These are phyloP conservation scores for Wallacemonas sp. DNA, from an alignment of 208 protist genomes.

Conservation along the genomic window DNA sequence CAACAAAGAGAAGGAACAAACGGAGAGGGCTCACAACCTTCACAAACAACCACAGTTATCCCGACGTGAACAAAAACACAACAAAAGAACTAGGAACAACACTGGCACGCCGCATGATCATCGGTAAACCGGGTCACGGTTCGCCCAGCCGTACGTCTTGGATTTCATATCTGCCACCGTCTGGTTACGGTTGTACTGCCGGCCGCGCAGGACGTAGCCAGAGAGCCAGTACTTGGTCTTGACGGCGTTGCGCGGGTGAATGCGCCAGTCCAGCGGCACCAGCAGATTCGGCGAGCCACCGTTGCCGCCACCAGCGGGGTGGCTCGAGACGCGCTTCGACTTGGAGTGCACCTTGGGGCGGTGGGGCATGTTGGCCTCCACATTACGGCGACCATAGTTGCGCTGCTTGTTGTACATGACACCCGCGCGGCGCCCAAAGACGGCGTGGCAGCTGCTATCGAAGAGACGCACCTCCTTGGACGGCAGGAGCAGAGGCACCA, in stretches of 20 bases:
- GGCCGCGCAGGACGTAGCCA: slow-evolving; percentile 87
- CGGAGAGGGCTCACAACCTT: no score
- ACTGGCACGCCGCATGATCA: slow-evolving; percentile 18
- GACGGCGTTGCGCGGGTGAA: slow-evolving; percentile 86
- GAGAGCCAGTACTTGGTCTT: slow-evolving; percentile 94
- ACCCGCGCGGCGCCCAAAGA: slow-evolving; percentile 86
- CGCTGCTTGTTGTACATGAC: slow-evolving; percentile 90
- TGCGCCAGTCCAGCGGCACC: slow-evolving; percentile 90
- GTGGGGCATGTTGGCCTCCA: slow-evolving; percentile 84
- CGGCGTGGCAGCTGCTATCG: slow-evolving; percentile 82
- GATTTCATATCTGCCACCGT: slow-evolving; percentile 89
- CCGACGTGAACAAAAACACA: not conserved
- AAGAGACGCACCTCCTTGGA: slow-evolving; percentile 93
- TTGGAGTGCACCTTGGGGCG: slow-evolving; percentile 85
- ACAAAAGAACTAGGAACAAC: not conserved
- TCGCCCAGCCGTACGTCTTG: slow-evolving; percentile 92
- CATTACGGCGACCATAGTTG: slow-evolving; percentile 69
- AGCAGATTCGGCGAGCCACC: slow-evolving; percentile 82
- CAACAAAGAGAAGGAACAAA: no score
- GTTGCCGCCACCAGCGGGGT: slow-evolving; percentile 90
- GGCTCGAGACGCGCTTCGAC: slow-evolving; percentile 83
- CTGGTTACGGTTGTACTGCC: slow-evolving; percentile 86
- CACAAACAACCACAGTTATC: no score
- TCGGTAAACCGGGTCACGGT: slow-evolving; percentile 87
- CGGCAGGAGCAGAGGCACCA: slow-evolving; percentile 88